A percentile compares a stretch with the other conserved stretches of the same genome.
phyloP scores from a whole-genome alignment of 2,329 filamentous ascomycete species.

The Stylonectria norvegica region DNA sequence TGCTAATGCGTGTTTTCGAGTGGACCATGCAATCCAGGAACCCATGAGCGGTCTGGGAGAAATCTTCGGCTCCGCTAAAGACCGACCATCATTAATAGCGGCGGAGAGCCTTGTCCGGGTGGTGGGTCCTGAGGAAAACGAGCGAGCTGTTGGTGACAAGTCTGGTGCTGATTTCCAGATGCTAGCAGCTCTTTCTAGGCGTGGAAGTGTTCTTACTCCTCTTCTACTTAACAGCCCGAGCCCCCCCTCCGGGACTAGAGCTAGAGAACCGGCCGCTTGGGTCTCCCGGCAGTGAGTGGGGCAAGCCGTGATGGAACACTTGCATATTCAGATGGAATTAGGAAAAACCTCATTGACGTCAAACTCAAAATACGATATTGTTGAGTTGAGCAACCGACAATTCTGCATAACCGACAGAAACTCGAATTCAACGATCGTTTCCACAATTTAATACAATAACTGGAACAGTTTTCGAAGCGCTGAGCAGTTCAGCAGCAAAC shows the following conservation, averaged over 20 bases:
- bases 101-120: slow-evolving; percentile 23
- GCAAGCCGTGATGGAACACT: slow-evolving; percentile 11
- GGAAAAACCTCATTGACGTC: slow-evolving; percentile 26
- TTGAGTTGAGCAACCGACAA: too few relatives aligned
- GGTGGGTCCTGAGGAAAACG: neutral
- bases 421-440: neutral
- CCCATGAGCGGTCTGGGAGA: slow-evolving; percentile 18
- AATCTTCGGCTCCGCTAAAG: slow-evolving; percentile 5
- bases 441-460: neutral
- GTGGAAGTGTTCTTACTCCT: slow-evolving; percentile 25
- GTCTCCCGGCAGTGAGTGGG: slow-evolving; percentile 9
- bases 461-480: neutral
- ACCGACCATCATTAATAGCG: slow-evolving; percentile 7
- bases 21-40: too few relatives aligned
- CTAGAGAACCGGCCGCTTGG: slow-evolving; percentile 10
- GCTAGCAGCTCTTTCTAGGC: neutral
- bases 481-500: neutral
- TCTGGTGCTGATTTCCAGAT: too few relatives aligned
- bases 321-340: neutral
- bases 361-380: slow-evolving; percentile 3
- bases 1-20: too few relatives aligned
- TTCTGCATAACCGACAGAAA: neutral
- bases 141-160: too few relatives aligned
- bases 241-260: neutral
- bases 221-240: neutral